Evolutionary conservation across 2,329 filamentous ascomycete species (phyloP), one percentile per base, ranked within the genome.

Genomic region (Microdochium paspali): DNA sequence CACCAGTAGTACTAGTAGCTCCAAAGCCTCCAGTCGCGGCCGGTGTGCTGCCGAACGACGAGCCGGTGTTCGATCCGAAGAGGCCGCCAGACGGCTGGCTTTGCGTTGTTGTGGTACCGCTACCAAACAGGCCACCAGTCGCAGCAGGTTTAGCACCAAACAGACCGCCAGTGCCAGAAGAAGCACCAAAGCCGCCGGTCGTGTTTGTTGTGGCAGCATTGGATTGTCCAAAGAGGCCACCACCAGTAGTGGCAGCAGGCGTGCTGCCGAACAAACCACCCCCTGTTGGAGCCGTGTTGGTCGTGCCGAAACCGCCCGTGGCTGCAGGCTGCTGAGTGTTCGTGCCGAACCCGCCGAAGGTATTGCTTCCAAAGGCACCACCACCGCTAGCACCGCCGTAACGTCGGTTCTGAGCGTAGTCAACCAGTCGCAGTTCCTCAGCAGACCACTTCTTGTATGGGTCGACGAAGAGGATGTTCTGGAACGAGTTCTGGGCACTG

Each of bases 371-470:
- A 65, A 96, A 96, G 7, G 85, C 87, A 49, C 90, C 90, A 54
- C 90, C 85, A 25, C 88, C 89, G 51, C 85, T 88, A 39, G 79
- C 77, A 65, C 91, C 95, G 28, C 90, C 93, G 62, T 80, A 88
- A 47, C 85, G 84, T 50, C 90, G 82, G 45, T 90, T 90, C 65
- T 90, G 86, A 50, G 84, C 79, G 63, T 98, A 98, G 66, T 98
- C 93, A 43, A 82, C 88, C 51, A 95, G 67, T 59, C 87, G 77
- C 47, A 93, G 68, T 64, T 93, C 85, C 58, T 87, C 93, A n/a
- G 87, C 80, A 10, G 91, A 96, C 72, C 85, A 97, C 63, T 93
- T 94, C 64, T 83, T 84, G 70, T 91, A 94, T 1, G 85, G 79
- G 23, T 84, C 81, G 67, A 86, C 84, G 63, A 91, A 90, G 21